Percentiles rank a stretch among this genome's conserved stretches.
Evolutionary conservation across 257 asterid species (phyloP).

Genomic region (Asclepias syriaca): DNA sequence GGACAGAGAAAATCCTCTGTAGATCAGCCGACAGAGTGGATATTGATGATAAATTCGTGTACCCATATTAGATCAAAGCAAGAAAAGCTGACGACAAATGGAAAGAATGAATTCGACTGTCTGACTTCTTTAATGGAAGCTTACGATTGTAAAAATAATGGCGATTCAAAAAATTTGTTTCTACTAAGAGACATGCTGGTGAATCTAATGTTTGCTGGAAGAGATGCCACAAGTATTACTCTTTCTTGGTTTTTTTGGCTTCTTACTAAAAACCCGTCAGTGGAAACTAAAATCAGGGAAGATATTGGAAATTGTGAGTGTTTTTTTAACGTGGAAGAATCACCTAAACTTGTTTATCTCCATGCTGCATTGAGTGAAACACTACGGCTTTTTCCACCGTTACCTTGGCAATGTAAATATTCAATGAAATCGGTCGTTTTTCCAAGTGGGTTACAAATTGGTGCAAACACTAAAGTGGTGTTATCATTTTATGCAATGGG

Average conservation of each 20-base stretch:
- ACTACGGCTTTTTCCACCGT: too few species aligned
- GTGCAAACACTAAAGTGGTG: too few species aligned
- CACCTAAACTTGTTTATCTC: too few species aligned
- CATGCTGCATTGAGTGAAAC: too few species aligned
- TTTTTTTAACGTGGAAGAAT: too few species aligned
- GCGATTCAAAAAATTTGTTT: too few species aligned
- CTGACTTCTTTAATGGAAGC: background rate
- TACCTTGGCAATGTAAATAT: too few species aligned
- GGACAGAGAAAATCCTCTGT: slow-evolving; percentile 6
- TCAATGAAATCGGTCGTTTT: too few species aligned
- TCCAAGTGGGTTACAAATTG: too few species aligned
- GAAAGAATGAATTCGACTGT: background rate
- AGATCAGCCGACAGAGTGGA: background rate
- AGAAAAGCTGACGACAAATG: background rate
- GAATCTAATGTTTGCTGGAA: background rate
- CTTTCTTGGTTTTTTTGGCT: slow-evolving; percentile 6
- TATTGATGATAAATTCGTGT: slow-evolving; percentile 7
- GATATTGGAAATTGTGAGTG: background rate
- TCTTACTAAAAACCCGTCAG: background rate
- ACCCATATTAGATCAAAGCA: background rate
- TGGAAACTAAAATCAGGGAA: background rate
- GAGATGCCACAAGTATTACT: background rate
- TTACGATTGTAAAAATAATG: background rate
- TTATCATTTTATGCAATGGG: too few species aligned
- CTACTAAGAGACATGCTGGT: background rate